Evolutionary conservation across 148 eudicot species (phyloP), one percentile per base, ranked within the genome.

Genomic region (Rhododendron henanense): DNA sequence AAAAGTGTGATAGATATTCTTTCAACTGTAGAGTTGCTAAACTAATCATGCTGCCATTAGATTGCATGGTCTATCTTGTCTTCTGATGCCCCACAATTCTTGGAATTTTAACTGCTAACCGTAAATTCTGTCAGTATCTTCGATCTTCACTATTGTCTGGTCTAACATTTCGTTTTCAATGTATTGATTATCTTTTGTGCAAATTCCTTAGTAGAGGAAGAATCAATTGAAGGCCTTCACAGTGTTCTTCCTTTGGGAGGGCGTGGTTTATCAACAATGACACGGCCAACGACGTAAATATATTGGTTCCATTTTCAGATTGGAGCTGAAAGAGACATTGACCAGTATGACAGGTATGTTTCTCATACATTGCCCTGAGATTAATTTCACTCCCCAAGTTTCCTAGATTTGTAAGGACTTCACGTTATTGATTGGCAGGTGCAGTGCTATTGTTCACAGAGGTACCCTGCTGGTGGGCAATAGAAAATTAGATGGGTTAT

Each of bases 181-280:
- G 14, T 39, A 35, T 28, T 57, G 21, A 25, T n/a, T 18, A 69
- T 84, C 74, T 61, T n/a, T 85, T 65, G 50, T 87, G 53, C 87
- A 86, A 90, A 63, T 87, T 41, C 89, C 31, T 21, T 88, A 39
- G 93, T 81, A 76, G 96, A 88, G 85, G 93, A 91, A 79, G 94
- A 93, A 80, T 85, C 93, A 35, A 83, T 84, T 88, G 98, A 82
- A 88, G 91, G 88, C 73, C 89, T 85, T 87, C 91, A 85, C 7
- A 93, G 93, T 88, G 91, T 93, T 71, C 50, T 93, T 83, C 95
- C 96, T 69, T 37, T 84, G 76, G 76, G 76, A 37, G 97, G 98
- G 18, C 97, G 98, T 79, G 98, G 98, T 44, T 89, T 94, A 79
- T 94, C 97, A 50, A 94, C 96, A 16, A 92, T 94, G 96, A 96